Evolutionary conservation across 2,329 filamentous ascomycete genomes (phyloP), one percentile per base, ranked within the genome.

Genomic region (Teratosphaeria destructans): DNA sequence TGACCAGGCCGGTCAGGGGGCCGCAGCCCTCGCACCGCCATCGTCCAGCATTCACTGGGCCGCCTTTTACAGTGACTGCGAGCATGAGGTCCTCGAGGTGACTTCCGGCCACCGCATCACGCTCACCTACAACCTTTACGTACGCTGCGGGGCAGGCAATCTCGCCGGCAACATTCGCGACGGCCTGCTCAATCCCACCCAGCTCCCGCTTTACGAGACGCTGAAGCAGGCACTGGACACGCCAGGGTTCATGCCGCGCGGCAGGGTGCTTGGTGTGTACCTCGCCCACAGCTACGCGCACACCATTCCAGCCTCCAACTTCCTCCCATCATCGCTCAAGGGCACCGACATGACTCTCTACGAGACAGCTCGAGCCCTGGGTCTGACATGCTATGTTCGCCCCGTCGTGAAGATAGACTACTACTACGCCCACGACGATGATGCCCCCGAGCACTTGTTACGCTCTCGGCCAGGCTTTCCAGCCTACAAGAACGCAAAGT

Each of bases 71-170:
- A 73, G 75, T 58, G 78, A 82, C 65, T 82, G 78, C 62, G 76
- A 81, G 61, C 80, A 82, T 58, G 79, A 82, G 62, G 76, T 82
- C 1, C 64, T 77, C 0, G 74, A 78, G 14, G 76, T 86, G 6
- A 79, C 71, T 0, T 63, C 70, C 1, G 82, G 82, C 0, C 75
- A 85, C 59, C 78, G 81, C 0, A 62, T 86, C 16, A 85, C 80
- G 0, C 67, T 86, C 23, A 85, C 82, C 0, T 85, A 86, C 71
- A 85, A 85, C 60, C 71, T 86, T 1, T 83, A 76, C 61, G 69
- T 75, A 10, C 70, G 71, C 1, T 67, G 71, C 26, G 70, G 74
- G 4, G 65, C 70, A 16, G 73, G 71, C 8, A 65, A 70, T 14
- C 66, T 71, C 10, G 65, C 63, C 56, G 68, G 62, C 12, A 57